These are phyloP conservation scores for Colletotrichum destructivum DNA, from an alignment of 2,329 filamentous ascomycete species.

Conservation along the genomic window DNA sequence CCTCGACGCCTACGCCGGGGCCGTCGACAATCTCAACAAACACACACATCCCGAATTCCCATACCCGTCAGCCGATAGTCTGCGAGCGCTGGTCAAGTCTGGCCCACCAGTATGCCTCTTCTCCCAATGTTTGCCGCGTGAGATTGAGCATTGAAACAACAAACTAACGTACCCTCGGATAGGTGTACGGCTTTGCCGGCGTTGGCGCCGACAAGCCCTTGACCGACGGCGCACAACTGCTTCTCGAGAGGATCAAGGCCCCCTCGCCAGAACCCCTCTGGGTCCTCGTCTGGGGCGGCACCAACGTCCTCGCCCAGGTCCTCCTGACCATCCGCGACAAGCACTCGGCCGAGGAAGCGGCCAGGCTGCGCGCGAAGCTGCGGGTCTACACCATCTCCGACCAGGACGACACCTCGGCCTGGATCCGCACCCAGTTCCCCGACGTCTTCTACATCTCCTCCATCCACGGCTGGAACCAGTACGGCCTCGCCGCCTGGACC, in stretches of 20 bases:
- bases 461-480: conserved; percentile 70
- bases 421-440: conserved; percentile 69
- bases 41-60: conserved; percentile 62
- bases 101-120: conserved; percentile 51
- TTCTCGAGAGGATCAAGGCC: conserved; percentile 52
- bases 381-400: conserved; percentile 71
- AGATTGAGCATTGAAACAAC: neutral
- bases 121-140: too few relatives aligned
- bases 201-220: conserved; percentile 50
- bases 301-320: conserved; percentile 66
- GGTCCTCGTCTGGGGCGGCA: conserved; percentile 68
- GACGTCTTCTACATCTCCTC: conserved; percentile 70
- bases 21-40: conserved; percentile 62
- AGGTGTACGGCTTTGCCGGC: conserved; percentile 53
- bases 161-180: neutral
- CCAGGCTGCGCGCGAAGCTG: conserved; percentile 57
- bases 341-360: conserved; percentile 49
- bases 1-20: conserved; percentile 60
- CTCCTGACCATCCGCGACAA: conserved; percentile 57
- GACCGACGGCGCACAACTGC: conserved; percentile 58
- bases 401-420: conserved; percentile 70
- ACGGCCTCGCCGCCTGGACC: conserved; percentile 68
- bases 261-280: conserved; percentile 60
- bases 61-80: conserved; percentile 57
- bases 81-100: conserved; percentile 54